Percentiles rank a stretch among this genome's conserved stretches.
These are phyloP conservation scores for Trametes elegans DNA, from an alignment of 768 basidiomycete species.

Conservation along the genomic window DNA sequence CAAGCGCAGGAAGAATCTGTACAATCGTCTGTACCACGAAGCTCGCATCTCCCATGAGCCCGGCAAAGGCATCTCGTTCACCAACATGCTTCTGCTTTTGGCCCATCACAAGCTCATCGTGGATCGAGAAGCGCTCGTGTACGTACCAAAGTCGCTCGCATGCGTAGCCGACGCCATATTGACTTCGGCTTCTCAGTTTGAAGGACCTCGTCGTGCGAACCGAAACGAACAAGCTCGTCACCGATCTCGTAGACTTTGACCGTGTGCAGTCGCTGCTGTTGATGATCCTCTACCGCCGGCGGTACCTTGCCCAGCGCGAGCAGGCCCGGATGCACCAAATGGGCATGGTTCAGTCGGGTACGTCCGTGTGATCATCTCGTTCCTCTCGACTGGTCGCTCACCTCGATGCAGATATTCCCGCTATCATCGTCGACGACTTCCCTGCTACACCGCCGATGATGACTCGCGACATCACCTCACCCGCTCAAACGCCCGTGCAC, in stretches of 20 bases:
- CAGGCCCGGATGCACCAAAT: constrained; percentile 35
- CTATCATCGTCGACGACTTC: constrained; percentile 63
- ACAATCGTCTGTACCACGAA: constrained; percentile 83
- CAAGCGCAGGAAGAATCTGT: constrained; percentile 64
- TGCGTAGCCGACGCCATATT: not conserved
- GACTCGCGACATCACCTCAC: constrained; percentile 56
- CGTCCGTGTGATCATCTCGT: not conserved
- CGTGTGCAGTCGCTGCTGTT: constrained; percentile 77
- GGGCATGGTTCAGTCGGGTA: constrained; percentile 44
- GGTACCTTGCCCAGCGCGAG: constrained; percentile 57
- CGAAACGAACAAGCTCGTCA: constrained; percentile 75
- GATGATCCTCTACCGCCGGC: constrained; percentile 69
- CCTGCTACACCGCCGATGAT: constrained; percentile 47
- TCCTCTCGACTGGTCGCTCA: not conserved
- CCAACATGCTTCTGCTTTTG: constrained; percentile 80
- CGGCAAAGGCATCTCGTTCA: constrained; percentile 86
- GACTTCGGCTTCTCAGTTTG: constrained; percentile 46
- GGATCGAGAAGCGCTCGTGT: constrained; percentile 87
- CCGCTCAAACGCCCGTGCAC: constrained; percentile 23
- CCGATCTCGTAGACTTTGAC: constrained; percentile 82
- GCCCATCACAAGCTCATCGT: constrained; percentile 92
- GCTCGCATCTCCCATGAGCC: constrained; percentile 70
- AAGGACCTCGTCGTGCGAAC: constrained; percentile 78
- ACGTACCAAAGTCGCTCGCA: constrained; percentile 32
- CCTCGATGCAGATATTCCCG: constrained; percentile 57